A percentile compares a stretch with the other conserved stretches of the same genome.
phyloP scores from a whole-genome alignment of 2,329 filamentous ascomycete genomes.

The Falciphora oryzae region DNA sequence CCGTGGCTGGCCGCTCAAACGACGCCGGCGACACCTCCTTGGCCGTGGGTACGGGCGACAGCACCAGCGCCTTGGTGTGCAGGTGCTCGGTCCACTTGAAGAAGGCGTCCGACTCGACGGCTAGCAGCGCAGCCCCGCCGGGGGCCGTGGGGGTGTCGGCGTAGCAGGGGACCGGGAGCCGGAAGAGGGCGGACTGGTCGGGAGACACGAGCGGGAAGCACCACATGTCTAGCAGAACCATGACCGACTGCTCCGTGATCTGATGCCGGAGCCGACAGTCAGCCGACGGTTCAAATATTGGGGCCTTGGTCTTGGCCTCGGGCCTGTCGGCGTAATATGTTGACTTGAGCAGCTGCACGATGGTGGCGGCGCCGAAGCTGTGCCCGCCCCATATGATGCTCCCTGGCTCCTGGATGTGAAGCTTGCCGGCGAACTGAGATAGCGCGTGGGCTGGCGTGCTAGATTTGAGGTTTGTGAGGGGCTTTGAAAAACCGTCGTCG shows the following conservation, averaged over 20 bases:
- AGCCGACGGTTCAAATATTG: constrained; percentile 53
- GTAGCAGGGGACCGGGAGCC: constrained; percentile 69
- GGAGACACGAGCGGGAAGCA: constrained; percentile 64
- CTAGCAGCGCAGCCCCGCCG: constrained; percentile 56
- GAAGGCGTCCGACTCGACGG: constrained; percentile 71
- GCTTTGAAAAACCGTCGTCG: constrained; percentile 42
- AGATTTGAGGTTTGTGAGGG: constrained; percentile 46
- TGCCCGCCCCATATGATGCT: constrained; percentile 72
- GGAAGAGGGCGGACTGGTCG: constrained; percentile 56
- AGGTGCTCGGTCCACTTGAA: constrained; percentile 73
- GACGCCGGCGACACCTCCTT: constrained; percentile 33
- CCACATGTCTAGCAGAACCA: constrained; percentile 76
- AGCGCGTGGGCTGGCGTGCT: constrained; percentile 42
- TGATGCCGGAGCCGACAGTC: constrained; percentile 55
- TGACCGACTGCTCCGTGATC: constrained; percentile 60
- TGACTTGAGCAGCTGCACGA: constrained; percentile 72
- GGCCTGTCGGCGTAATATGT: constrained; percentile 59
- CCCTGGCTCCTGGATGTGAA: constrained; percentile 67
- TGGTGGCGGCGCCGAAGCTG: constrained; percentile 72
- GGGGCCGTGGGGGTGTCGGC: constrained; percentile 41
- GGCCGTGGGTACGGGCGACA: constrained; percentile 51
- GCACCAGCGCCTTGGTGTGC: constrained; percentile 57
- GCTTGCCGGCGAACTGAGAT: constrained; percentile 49
- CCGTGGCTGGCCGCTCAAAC: constrained; percentile 37
- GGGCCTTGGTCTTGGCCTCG: constrained; percentile 41